phyloP scores from a whole-genome alignment of 371 early-diverging fungal genomes.

The Mortierella sp. region DNA sequence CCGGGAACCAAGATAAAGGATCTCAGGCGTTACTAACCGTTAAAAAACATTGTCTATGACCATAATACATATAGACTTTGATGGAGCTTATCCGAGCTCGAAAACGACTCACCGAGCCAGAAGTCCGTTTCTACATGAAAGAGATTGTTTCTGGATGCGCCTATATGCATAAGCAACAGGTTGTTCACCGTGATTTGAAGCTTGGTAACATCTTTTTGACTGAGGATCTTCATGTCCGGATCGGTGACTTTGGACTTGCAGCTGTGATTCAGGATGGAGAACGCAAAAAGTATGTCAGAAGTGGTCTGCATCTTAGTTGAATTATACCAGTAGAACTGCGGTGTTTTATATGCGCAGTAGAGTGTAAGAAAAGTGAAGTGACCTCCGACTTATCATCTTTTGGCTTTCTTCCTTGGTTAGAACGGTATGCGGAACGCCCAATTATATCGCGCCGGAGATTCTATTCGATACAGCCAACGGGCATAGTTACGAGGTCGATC shows the following conservation, averaged over 20 bases:
- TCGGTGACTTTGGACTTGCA: conserved; percentile 98
- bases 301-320: no score
- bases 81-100: conserved; percentile 85
- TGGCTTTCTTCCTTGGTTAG: conserved; percentile 43
- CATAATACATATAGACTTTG: conserved; percentile 69
- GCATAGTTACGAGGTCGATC: conserved; percentile 97
- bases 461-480: conserved; percentile 85
- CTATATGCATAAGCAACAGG: conserved; percentile 85
- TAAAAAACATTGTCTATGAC: background rate
- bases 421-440: conserved; percentile 98
- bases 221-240: conserved; percentile 85
- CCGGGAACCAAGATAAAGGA: background rate
- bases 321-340: background rate
- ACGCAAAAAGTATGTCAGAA: conserved; percentile 80
- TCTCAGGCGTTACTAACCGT: background rate
- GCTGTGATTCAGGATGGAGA: conserved; percentile 83
- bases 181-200: conserved; percentile 98
- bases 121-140: conserved; percentile 87
- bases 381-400: background rate
- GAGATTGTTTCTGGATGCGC: conserved; percentile 88
- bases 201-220: conserved; percentile 96
- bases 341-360: background rate
- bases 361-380: background rate
- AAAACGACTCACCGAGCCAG: conserved; percentile 86
- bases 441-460: conserved; percentile 99